A percentile compares a stretch with the other conserved stretches of the same genome.
Conservation (phyloP, 345 rosid species). For the Anacardium occidentale region DNA sequence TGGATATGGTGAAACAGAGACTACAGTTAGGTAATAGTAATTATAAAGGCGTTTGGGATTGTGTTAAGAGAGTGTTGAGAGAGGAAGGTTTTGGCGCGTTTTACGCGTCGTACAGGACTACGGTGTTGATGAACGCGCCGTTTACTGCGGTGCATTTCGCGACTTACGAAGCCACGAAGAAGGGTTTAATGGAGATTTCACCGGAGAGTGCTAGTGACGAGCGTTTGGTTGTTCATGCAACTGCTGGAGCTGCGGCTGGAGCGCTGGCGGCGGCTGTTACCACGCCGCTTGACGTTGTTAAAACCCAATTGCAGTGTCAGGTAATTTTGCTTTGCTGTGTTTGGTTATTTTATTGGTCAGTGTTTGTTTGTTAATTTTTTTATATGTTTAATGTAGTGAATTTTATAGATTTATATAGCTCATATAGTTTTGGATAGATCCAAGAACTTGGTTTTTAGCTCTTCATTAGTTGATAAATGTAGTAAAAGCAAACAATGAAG, state of each 20-base stretch:
- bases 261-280: conserved; percentile 63
- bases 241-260: conserved; percentile 98
- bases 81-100: conserved; percentile 90
- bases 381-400: too few relatives aligned
- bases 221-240: conserved; percentile 73
- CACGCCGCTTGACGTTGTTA: conserved; percentile 76
- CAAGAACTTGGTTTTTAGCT: too few relatives aligned
- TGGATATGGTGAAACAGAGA: conserved; percentile 99
- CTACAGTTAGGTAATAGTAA: conserved; percentile 64
- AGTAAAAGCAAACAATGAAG: background rate
- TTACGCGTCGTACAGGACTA: conserved; percentile 92
- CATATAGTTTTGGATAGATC: too few relatives aligned
- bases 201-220: conserved; percentile 72
- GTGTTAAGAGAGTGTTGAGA: conserved; percentile 61
- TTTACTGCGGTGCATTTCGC: conserved; percentile 89
- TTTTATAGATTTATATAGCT: too few relatives aligned
- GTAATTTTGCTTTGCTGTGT: conserved; percentile 30
- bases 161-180: conserved; percentile 85
- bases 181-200: conserved; percentile 64
- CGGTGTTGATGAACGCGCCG: conserved; percentile 95
- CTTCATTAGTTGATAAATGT: too few relatives aligned
- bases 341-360: background rate
- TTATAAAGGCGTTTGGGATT: conserved; percentile 80
- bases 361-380: background rate
- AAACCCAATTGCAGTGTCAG: conserved; percentile 98